Evolutionary conservation across 2,329 filamentous ascomycete genomes (phyloP), one percentile per base, ranked within the genome.

Genomic region (Aspergillus puulaauensis): DNA sequence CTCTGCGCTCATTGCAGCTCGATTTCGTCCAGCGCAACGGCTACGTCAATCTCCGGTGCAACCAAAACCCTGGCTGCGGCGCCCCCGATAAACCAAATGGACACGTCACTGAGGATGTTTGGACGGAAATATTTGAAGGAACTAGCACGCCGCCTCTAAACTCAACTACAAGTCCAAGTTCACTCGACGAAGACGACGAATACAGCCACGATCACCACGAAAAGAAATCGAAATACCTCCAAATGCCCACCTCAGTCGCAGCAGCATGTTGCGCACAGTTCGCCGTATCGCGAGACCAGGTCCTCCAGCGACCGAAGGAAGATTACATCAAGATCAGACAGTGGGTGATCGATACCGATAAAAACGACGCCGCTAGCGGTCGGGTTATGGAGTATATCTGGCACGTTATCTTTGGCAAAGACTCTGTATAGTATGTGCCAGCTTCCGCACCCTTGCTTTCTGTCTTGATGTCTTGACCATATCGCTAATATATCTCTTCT

Each of bases 251-350:
- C 1, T 66, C 78, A 11, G 77, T 87, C 8, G 83, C 79, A 2
- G 80, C 82, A 4, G 78, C 83, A n/a, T 88, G 86, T 68, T 88
- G 86, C 70, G 84, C 85, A 17, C 86, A 89, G 69, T 89, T 89
- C 60, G 86, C 82, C 0, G 81, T 88, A 6, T 83, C 83, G 3
- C 74, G 79, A 7, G 78, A 82, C 6, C 79, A 79, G 46, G 77
- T 88, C 31, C 76, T 67, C 7, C 68, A 72, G 46, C 75, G 83
- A 35, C 77, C 83, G 3, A 70, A 71, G 45, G 75, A 76, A 9
- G 83, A 84, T 58, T 89, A 88, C 62, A 66, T 82, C 15, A 78
- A 77, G 40, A 83, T 82, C 67, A 77, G 85, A 4, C 73, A 85
- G 46, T 89, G 86, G 86, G 62, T 88, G 41, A 66, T 86, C n/a